Base-by-base conservation (phyloP, 1,284 basidiomycete species). In the Ceratobasidium sp. region DNA sequence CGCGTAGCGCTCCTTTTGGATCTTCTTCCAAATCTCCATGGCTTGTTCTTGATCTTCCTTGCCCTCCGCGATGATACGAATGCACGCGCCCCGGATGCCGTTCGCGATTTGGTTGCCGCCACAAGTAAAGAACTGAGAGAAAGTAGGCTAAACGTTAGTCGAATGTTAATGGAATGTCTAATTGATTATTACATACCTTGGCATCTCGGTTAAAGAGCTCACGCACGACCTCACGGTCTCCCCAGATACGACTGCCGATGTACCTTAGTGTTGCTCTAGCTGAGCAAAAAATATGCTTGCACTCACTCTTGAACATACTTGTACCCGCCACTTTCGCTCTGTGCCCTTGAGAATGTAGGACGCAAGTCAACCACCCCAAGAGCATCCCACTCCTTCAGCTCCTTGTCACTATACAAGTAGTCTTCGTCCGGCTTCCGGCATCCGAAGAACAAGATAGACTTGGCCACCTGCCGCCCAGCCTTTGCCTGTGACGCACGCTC, bases 291-390 rank as follows among this genome's bases (percentile, higher is more conserved):
- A 50, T 48, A 5, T n/a, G n/a, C 11, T 6, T 19, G 11, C n/a
- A 19, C 17, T 79, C 75, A 87, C 86, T 87, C 84, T 80, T 87
- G 86, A 7, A 87, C 85, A 77, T 88, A 86, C 78, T 84, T 86
- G 79, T 84, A 86, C 1, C 85, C 86, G 15, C 80, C 74, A 0
- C 85, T 85, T 36, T 81, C 76, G 24, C 84, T 82, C 4, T 80
- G 56, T 22, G 79, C 80, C 45, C 84, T 79, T 45, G 86, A 87
- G 78, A 88, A 87, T n/a, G 87, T 86, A 6, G 86, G 84, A 11
- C 84, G 82, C n/a, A 89, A 81, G 74, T 87, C 85, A 17, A 89
- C 83, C 2, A 86, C 82, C 4, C 86, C 87, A 24, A 81, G 77
- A 78, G 82, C 81, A 45, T 78, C 75, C 87, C 87, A 88, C 78